Evolutionary conservation across 2,329 filamentous ascomycete species (phyloP).

Genomic region (Fusarium sp.): DNA sequence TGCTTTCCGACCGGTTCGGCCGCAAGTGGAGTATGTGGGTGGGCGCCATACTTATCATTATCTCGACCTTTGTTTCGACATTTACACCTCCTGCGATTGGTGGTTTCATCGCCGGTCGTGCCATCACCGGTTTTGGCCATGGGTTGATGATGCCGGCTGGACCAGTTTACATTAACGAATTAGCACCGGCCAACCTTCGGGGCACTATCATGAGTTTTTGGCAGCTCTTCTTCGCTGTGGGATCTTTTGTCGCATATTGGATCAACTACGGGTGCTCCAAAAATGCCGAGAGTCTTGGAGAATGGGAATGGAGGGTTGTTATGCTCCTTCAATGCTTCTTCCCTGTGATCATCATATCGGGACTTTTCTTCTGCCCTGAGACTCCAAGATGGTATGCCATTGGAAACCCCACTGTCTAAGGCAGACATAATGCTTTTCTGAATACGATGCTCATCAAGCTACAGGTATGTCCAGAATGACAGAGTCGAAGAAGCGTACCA

Average conservation of each 20-base stretch:
- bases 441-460: conserved; percentile 5
- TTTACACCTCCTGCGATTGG: conserved; percentile 59
- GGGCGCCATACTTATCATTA: neutral
- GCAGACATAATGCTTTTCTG: conserved; percentile 68
- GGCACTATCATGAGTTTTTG: conserved; percentile 77
- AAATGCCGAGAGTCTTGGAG: conserved; percentile 67
- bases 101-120: conserved; percentile 77
- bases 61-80: conserved; percentile 12
- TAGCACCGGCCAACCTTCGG: conserved; percentile 74
- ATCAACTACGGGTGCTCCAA: conserved; percentile 74
- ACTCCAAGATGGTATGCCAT: conserved; percentile 76
- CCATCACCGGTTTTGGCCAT: conserved; percentile 78
- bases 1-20: conserved; percentile 3
- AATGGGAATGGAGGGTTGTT: conserved; percentile 82
- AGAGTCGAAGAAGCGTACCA: conserved; percentile 4
- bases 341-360: conserved; percentile 71
- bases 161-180: conserved; percentile 78
- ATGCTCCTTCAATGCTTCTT: conserved; percentile 79
- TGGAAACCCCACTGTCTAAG: conserved; percentile 70
- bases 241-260: conserved; percentile 65
- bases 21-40: conserved; percentile 20
- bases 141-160: conserved; percentile 77
- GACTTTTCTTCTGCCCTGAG: conserved; percentile 77
- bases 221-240: conserved; percentile 75
- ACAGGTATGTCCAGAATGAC: conserved; percentile 59